These are phyloP conservation scores for Pythium apleroticum DNA, from an alignment of 352 stramenopile genomes.

Conservation along the genomic window DNA sequence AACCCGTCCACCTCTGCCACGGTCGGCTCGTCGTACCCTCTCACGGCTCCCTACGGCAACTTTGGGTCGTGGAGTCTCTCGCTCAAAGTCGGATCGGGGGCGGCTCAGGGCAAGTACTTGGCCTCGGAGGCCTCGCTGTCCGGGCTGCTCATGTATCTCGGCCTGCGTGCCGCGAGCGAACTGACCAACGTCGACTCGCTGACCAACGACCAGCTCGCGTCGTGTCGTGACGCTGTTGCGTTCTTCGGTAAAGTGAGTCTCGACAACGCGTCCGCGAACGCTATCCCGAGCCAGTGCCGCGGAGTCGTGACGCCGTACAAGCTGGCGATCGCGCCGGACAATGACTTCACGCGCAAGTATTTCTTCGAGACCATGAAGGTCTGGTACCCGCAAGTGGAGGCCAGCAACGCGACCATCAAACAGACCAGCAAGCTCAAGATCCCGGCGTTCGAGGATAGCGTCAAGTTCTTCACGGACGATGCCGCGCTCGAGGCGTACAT, in stretches of 20 bases:
- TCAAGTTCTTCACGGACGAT: constrained; percentile 60
- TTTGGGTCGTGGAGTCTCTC: not conserved
- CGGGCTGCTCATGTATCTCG: constrained; percentile 4
- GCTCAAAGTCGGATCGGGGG: not conserved
- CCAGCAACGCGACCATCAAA: constrained; percentile 28
- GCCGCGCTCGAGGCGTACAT: constrained; percentile 48
- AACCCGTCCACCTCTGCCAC: constrained; percentile 3
- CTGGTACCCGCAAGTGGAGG: constrained; percentile 12
- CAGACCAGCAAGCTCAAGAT: constrained; percentile 29
- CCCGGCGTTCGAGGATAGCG: constrained; percentile 56
- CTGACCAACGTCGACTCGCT: not conserved
- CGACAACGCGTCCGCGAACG: constrained; percentile 28
- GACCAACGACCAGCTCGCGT: not conserved
- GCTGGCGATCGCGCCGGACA: constrained; percentile 38
- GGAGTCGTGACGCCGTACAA: constrained; percentile 31
- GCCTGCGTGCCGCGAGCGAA: not conserved
- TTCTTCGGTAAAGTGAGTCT: constrained; percentile 19
- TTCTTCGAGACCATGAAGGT: constrained; percentile 29
- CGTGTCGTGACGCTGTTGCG: not conserved
- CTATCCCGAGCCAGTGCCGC: constrained; percentile 25
- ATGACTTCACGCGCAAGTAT: constrained; percentile 28
- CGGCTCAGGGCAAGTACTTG: not conserved
- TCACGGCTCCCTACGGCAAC: not conserved
- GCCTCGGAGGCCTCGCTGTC: not conserved
- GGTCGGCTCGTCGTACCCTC: constrained; percentile 30